A percentile compares a stretch with the other conserved stretches of the same genome.
Conservation (phyloP, 352 stramenopile genomes). For the Globisporangium splendens region DNA sequence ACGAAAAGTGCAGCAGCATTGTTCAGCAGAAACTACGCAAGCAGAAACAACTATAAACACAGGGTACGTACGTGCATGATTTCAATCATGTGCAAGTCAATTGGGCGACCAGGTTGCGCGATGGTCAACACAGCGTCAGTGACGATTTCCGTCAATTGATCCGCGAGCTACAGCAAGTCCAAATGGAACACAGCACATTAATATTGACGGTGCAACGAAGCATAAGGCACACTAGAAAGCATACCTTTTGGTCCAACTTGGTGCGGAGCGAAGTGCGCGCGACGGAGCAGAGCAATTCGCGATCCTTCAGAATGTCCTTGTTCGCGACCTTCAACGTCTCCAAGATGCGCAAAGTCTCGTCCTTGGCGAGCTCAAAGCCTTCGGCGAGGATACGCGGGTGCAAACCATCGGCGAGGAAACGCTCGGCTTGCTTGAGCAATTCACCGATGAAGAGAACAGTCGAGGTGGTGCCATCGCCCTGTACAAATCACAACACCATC, state of each 20-base stretch:
- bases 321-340: conserved; percentile 88
- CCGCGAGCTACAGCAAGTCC: conserved; percentile 47
- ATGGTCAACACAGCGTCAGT: conserved; percentile 97
- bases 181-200: too few relatives aligned
- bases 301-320: conserved; percentile 88
- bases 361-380: conserved; percentile 97
- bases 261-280: conserved; percentile 96
- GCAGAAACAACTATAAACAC: too few relatives aligned
- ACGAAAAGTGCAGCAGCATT: too few relatives aligned
- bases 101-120: conserved; percentile 67
- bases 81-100: conserved; percentile 99
- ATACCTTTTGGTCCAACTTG: conserved; percentile 94
- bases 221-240: too few relatives aligned
- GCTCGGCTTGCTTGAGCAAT: conserved; percentile 97
- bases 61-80: conserved; percentile 92
- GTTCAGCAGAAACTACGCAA: too few relatives aligned
- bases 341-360: conserved; percentile 93
- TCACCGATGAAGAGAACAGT: conserved; percentile 98
- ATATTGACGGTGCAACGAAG: too few relatives aligned
- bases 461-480: conserved; percentile 97
- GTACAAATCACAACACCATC: background rate
- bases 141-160: conserved; percentile 95
- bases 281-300: conserved; percentile 93
- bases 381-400: conserved; percentile 97
- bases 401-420: conserved; percentile 95